Percentiles rank a stretch among this genome's conserved stretches.
Conservation (phyloP, 306 rosid species). For the Trifolium dubium region DNA sequence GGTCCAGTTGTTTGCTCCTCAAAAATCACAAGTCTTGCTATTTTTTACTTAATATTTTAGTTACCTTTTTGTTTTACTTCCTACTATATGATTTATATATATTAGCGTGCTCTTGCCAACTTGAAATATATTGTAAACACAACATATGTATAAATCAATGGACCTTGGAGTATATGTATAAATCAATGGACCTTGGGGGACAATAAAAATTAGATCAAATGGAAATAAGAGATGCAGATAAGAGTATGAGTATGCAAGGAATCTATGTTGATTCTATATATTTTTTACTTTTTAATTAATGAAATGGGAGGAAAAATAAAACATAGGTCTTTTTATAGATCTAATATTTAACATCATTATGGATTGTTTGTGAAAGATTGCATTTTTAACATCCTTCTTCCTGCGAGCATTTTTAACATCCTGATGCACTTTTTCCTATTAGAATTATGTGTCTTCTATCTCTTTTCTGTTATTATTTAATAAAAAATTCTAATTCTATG, state of each 20-base stretch:
- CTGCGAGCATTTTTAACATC: conserved; percentile 20
- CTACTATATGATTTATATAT: not conserved
- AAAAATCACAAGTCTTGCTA: not conserved
- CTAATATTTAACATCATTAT: not conserved
- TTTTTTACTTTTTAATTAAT: too few relatives aligned
- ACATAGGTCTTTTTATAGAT: not conserved
- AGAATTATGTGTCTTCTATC: conserved; percentile 1
- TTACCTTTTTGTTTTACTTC: not conserved
- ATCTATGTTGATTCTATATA: too few relatives aligned
- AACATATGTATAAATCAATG: not conserved
- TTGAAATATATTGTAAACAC: not conserved
- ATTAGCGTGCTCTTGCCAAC: not conserved
- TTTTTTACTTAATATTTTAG: not conserved
- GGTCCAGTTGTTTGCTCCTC: not conserved
- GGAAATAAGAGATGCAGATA: too few relatives aligned
- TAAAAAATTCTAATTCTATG: not conserved
- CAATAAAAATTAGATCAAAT: too few relatives aligned
- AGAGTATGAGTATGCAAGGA: too few relatives aligned
- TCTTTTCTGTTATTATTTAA: conserved; percentile 8
- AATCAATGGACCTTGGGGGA: too few relatives aligned
- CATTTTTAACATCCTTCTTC: not conserved
- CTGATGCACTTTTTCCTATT: conserved; percentile 11
- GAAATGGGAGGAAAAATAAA: too few relatives aligned
- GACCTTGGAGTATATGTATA: not conserved
- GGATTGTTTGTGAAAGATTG: conserved; percentile 1